Evolutionary conservation across 495 filamentous ascomycete species (phyloP).

Genomic region (Lasiosphaeria ovina): DNA sequence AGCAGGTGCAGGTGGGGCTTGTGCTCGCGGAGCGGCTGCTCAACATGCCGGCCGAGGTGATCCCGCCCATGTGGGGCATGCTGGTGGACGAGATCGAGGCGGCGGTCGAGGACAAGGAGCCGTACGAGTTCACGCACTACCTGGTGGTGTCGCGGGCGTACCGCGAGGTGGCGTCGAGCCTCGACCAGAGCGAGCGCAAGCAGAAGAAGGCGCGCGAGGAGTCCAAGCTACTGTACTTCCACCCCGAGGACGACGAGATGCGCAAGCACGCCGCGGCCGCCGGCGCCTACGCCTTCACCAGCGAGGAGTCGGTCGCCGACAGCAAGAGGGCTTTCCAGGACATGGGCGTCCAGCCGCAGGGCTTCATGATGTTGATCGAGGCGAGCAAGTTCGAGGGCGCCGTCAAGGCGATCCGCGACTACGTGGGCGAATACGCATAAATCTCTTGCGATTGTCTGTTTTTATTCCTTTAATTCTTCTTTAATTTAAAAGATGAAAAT

Average conservation of each 20-base stretch:
- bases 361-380: conserved; percentile 77
- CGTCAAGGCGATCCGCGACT: conserved; percentile 69
- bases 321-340: conserved; percentile 94
- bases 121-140: conserved; percentile 91
- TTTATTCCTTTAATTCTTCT: conserved; percentile 5
- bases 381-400: conserved; percentile 63
- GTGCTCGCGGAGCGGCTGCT: conserved; percentile 88
- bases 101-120: conserved; percentile 87
- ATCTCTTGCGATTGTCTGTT: background rate
- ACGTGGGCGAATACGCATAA: conserved; percentile 52
- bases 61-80: conserved; percentile 97
- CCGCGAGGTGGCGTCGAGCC: conserved; percentile 74
- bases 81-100: conserved; percentile 87
- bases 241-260: conserved; percentile 93
- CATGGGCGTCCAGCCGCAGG: conserved; percentile 78
- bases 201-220: conserved; percentile 74
- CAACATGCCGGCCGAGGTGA: conserved; percentile 89
- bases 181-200: conserved; percentile 66
- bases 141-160: conserved; percentile 89
- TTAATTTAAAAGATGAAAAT: conserved; percentile 14
- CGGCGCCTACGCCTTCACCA: conserved; percentile 71
- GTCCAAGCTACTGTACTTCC: conserved; percentile 74
- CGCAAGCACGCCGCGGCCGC: conserved; percentile 65
- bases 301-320: conserved; percentile 77
- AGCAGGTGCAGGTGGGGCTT: conserved; percentile 65